A percentile compares a stretch with the other conserved stretches of the same genome.
phyloP scores from a whole-genome alignment of 129 eudicot species.

The Logfia minima region DNA sequence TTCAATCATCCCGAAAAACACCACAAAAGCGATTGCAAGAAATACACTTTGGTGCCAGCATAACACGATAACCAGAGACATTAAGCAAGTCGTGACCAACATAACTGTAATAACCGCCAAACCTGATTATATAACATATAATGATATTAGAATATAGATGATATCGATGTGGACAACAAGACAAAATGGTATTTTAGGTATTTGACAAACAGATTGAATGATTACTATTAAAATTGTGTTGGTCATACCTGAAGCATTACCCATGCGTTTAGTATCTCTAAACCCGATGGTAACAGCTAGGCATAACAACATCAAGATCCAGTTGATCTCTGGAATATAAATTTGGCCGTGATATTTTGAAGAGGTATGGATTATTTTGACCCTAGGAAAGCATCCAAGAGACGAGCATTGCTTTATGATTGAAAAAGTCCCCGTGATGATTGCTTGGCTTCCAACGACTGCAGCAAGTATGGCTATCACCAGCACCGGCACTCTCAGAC shows the following conservation, averaged over 20 bases:
- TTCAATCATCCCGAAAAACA: slow-evolving; percentile 82
- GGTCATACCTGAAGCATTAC: slow-evolving; percentile 93
- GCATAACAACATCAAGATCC: slow-evolving; percentile 87
- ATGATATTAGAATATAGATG: slow-evolving; percentile 8
- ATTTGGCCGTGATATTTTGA: slow-evolving; percentile 89
- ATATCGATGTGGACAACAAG: neutral
- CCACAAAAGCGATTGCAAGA: slow-evolving; percentile 63
- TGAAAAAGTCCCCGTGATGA: slow-evolving; percentile 93
- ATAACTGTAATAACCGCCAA: slow-evolving; percentile 96
- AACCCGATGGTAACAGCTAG: slow-evolving; percentile 94
- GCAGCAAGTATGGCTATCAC: slow-evolving; percentile 94
- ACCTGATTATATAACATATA: slow-evolving; percentile 48
- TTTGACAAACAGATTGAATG: neutral
- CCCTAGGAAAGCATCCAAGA: slow-evolving; percentile 90
- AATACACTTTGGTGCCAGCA: slow-evolving; percentile 82
- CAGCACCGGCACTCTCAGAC: slow-evolving; percentile 74
- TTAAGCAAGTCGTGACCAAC: slow-evolving; percentile 96
- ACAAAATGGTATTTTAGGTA: neutral
- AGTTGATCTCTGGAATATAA: slow-evolving; percentile 93
- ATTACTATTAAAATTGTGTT: neutral
- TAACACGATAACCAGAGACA: slow-evolving; percentile 83
- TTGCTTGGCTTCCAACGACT: slow-evolving; percentile 99
- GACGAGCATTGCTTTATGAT: slow-evolving; percentile 94
- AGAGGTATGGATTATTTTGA: slow-evolving; percentile 87
- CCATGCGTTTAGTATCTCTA: slow-evolving; percentile 83